Conservation (phyloP, 2,329 filamentous ascomycete species). For the Venturia nashicola region DNA sequence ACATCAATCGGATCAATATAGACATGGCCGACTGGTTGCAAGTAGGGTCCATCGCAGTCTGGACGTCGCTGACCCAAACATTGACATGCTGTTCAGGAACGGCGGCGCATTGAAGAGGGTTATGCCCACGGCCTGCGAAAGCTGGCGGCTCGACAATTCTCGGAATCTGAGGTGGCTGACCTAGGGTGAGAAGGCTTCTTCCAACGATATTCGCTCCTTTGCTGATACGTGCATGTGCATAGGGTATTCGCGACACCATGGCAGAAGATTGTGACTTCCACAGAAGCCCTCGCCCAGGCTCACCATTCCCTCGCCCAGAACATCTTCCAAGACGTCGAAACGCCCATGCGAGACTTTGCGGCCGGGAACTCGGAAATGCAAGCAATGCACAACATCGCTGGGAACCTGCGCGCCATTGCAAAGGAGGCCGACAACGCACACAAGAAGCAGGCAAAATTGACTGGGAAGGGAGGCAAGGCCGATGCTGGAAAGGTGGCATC, state of each 20-base stretch:
- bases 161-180: slow-evolving; percentile 59
- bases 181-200: slow-evolving; percentile 56
- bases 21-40: slow-evolving; percentile 96
- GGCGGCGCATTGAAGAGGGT: slow-evolving; percentile 78
- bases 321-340: slow-evolving; percentile 81
- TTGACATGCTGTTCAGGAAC: slow-evolving; percentile 50
- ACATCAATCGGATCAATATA: slow-evolving; percentile 73
- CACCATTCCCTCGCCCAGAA: slow-evolving; percentile 70
- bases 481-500: slow-evolving; percentile 66
- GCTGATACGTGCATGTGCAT: slow-evolving; percentile 14
- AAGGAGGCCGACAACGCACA: slow-evolving; percentile 76
- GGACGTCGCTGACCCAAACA: slow-evolving; percentile 6
- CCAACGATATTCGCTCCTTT: slow-evolving; percentile 6
- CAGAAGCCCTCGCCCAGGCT: slow-evolving; percentile 69
- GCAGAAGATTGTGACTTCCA: slow-evolving; percentile 72
- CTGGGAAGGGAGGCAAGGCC: slow-evolving; percentile 63
- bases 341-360: slow-evolving; percentile 65
- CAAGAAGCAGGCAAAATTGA: slow-evolving; percentile 74
- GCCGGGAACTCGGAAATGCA: slow-evolving; percentile 62
- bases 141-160: slow-evolving; percentile 60
- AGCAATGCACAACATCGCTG: slow-evolving; percentile 68
- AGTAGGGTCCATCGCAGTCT: slow-evolving; percentile 40
- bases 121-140: slow-evolving; percentile 76
- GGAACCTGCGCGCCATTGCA: slow-evolving; percentile 67
- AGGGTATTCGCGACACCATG: slow-evolving; percentile 87